Evolutionary conservation across 805 yeast species (phyloP).

Genomic region (Candida methanosorbosa): DNA sequence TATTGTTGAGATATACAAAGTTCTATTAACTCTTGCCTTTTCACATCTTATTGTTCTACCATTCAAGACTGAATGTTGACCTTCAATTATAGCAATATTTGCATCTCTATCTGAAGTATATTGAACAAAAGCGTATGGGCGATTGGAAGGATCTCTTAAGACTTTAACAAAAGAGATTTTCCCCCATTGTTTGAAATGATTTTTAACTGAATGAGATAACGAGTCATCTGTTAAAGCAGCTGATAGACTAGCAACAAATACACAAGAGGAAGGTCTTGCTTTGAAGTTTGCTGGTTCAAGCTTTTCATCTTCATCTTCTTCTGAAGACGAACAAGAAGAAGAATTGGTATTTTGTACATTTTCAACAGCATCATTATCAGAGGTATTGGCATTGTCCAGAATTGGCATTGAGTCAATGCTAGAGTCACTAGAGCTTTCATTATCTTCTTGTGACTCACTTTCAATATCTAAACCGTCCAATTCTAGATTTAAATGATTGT

Average conservation of each 20-base stretch:
- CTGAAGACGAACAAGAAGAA: slow-evolving; percentile 11
- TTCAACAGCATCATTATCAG: slow-evolving; percentile 1
- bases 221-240: slow-evolving; percentile 61
- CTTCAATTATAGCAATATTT: slow-evolving; percentile 52
- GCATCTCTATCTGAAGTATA: slow-evolving; percentile 67
- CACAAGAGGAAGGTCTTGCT: slow-evolving; percentile 78
- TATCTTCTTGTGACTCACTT: no score
- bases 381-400: no score
- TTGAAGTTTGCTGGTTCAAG: slow-evolving; percentile 15
- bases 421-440: no score
- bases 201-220: slow-evolving; percentile 57
- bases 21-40: slow-evolving; percentile 84
- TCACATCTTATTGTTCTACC: slow-evolving; percentile 82
- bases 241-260: slow-evolving; percentile 82
- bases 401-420: no score
- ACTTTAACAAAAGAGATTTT: slow-evolving; percentile 67
- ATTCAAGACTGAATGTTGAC: slow-evolving; percentile 60
- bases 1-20: slow-evolving; percentile 49
- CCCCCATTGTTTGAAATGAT: slow-evolving; percentile 68
- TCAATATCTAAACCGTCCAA: no score
- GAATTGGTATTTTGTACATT: slow-evolving; percentile 4
- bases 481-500: no score
- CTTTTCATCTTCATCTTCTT: slow-evolving; percentile 3
- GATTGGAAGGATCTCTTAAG: slow-evolving; percentile 65
- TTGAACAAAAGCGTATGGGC: slow-evolving; percentile 93